Evolutionary conservation across 257 asterid species (phyloP).

Genomic region (Solanum dulcamara): DNA sequence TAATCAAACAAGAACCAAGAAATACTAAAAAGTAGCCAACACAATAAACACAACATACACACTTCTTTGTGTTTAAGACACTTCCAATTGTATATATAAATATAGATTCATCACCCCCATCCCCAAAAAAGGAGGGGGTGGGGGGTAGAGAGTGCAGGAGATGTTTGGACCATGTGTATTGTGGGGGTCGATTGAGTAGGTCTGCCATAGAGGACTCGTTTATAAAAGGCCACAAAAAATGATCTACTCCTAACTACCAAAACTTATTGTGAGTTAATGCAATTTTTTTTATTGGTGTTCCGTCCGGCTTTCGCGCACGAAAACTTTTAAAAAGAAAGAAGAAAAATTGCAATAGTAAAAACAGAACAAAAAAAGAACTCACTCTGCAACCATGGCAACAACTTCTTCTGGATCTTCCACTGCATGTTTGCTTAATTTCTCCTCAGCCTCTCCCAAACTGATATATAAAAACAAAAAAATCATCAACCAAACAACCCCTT

Average conservation of each 20-base stretch:
- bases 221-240: constrained; percentile 35
- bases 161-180: not conserved
- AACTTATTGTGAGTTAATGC: constrained; percentile 24
- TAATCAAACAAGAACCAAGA: not conserved
- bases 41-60: not conserved
- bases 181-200: constrained; percentile 19
- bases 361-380: constrained; percentile 20
- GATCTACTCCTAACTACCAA: constrained; percentile 14
- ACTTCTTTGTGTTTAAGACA: not conserved
- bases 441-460: constrained; percentile 58
- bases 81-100: not conserved
- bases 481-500: not conserved
- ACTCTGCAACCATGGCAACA: constrained; percentile 81
- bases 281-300: not conserved
- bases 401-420: constrained; percentile 83
- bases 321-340: not conserved
- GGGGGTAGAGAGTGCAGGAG: not conserved
- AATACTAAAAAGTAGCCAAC: not conserved
- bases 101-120: not conserved
- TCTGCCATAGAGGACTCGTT: constrained; percentile 23
- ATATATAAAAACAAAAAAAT: constrained; percentile 1
- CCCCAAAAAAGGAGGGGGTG: not conserved
- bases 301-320: fast-evolving
- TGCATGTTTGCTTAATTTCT: constrained; percentile 53
- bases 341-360: not conserved